Evolutionary conservation across 2,329 filamentous ascomycete species (phyloP).

Genomic region (Clarireedia hainanense): DNA sequence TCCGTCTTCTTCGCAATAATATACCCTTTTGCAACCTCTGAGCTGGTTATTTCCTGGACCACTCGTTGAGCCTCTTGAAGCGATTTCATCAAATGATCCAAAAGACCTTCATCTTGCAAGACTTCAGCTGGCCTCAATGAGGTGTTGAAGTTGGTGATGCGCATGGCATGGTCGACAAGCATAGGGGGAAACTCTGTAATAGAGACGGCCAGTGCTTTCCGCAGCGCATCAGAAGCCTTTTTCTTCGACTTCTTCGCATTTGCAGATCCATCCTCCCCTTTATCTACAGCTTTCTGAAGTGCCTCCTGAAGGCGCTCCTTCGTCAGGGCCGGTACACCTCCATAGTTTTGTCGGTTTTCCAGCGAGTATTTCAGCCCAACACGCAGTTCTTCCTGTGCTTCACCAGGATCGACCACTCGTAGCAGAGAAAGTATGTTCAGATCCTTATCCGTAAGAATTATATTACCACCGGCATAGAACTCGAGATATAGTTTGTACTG

Average conservation of each 20-base stretch:
- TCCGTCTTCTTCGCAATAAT: constrained; percentile 68
- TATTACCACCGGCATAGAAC: constrained; percentile 93
- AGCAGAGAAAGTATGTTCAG: constrained; percentile 75
- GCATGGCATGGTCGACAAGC: constrained; percentile 78
- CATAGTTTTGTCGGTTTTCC: constrained; percentile 76
- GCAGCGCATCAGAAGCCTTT: constrained; percentile 66
- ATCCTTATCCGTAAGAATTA: constrained; percentile 82
- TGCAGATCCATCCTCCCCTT: constrained; percentile 41
- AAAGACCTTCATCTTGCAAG: constrained; percentile 52
- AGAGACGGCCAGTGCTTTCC: constrained; percentile 72
- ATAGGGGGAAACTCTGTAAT: constrained; percentile 87
- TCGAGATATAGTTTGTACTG: constrained; percentile 82
- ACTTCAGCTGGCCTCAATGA: constrained; percentile 60
- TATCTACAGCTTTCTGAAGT: constrained; percentile 57
- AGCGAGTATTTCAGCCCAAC: constrained; percentile 73
- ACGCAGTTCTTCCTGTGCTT: constrained; percentile 75
- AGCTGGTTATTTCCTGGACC: constrained; percentile 59
- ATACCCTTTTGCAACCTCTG: constrained; percentile 66
- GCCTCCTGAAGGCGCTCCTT: constrained; percentile 63
- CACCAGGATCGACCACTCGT: constrained; percentile 71
- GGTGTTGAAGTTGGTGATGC: constrained; percentile 61
- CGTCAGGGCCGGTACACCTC: constrained; percentile 66
- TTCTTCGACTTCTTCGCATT: constrained; percentile 61
- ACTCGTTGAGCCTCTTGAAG: constrained; percentile 64
- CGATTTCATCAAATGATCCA: constrained; percentile 60